phyloP scores from a whole-genome alignment of 75 land plant species.

The Sequoia sempervirens region DNA sequence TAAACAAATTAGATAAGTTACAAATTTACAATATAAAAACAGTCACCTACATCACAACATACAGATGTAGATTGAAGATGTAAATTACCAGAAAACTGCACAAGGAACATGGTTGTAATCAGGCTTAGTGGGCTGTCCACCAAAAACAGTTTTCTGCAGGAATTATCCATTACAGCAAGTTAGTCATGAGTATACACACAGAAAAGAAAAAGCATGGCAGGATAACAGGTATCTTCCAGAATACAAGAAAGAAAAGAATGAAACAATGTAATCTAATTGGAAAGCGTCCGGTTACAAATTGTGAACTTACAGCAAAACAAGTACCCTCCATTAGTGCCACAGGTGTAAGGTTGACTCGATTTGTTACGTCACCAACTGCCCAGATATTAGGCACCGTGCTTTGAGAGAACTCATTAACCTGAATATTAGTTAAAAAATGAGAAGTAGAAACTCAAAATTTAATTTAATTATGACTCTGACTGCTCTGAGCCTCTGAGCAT shows the following conservation, averaged over 20 bases:
- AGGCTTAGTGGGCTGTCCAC: slow-evolving; percentile 72
- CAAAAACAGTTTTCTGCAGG: slow-evolving; percentile 91
- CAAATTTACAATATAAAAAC: neutral
- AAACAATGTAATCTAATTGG: neutral
- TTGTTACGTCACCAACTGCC: slow-evolving; percentile 98
- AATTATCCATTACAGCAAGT: neutral
- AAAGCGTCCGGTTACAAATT: slow-evolving; percentile 1
- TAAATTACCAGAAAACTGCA: slow-evolving; percentile 84
- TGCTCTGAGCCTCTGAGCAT: neutral
- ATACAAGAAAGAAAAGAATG: neutral
- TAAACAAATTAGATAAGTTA: neutral
- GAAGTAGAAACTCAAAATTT: neutral
- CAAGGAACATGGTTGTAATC: slow-evolving; percentile 73
- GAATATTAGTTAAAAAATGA: neutral
- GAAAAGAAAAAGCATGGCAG: neutral
- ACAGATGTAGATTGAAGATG: neutral
- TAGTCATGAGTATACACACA: neutral
- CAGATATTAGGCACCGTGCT: slow-evolving; percentile 86
- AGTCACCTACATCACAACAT: neutral
- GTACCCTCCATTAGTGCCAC: slow-evolving; percentile 95
- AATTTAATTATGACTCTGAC: neutral
- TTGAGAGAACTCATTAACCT: slow-evolving; percentile 89
- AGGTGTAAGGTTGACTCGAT: slow-evolving; percentile 90
- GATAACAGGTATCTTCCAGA: neutral
- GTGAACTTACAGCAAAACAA: slow-evolving; percentile 73